Percentiles rank a stretch among this genome's conserved stretches.
phyloP scores from a whole-genome alignment of 768 basidiomycete species.

The Fomitopsis serialis region DNA sequence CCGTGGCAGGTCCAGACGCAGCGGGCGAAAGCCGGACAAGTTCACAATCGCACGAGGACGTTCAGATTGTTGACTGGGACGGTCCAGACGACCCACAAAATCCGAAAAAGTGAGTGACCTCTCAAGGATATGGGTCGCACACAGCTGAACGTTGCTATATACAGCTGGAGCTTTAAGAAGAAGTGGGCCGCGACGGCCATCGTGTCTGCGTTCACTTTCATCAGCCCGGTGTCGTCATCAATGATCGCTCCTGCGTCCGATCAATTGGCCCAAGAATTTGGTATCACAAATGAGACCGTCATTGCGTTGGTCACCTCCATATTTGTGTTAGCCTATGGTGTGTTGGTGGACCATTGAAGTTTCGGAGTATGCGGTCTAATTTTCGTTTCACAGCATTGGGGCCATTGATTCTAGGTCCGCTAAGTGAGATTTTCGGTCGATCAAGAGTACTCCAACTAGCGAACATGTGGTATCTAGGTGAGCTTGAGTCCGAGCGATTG shows the following conservation, averaged over 20 bases:
- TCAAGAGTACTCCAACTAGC: conserved; percentile 52
- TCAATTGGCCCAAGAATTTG: conserved; percentile 47
- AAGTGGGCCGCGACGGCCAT: conserved; percentile 67
- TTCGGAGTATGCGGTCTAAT: neutral
- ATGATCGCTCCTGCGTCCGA: conserved; percentile 63
- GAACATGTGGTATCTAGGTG: conserved; percentile 61
- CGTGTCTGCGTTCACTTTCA: conserved; percentile 65
- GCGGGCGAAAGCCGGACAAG: neutral
- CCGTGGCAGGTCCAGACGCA: neutral
- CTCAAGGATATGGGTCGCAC: neutral
- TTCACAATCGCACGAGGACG: neutral
- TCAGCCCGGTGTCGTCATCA: conserved; percentile 62
- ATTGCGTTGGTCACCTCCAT: conserved; percentile 56
- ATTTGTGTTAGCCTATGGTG: conserved; percentile 55
- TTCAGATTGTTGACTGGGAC: conserved; percentile 29
- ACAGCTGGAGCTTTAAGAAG: conserved; percentile 48
- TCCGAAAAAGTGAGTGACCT: conserved; percentile 27
- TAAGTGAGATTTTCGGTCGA: conserved; percentile 70
- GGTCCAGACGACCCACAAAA: conserved; percentile 31
- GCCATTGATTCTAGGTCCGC: conserved; percentile 42
- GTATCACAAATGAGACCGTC: conserved; percentile 42
- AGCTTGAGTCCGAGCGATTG: too few species aligned
- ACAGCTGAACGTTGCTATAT: neutral
- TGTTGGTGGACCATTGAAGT: conserved; percentile 10
- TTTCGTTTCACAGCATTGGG: conserved; percentile 35